These are phyloP conservation scores for Pleurotus tuber-regium DNA, from an alignment of 768 basidiomycete genomes.

Conservation along the genomic window DNA sequence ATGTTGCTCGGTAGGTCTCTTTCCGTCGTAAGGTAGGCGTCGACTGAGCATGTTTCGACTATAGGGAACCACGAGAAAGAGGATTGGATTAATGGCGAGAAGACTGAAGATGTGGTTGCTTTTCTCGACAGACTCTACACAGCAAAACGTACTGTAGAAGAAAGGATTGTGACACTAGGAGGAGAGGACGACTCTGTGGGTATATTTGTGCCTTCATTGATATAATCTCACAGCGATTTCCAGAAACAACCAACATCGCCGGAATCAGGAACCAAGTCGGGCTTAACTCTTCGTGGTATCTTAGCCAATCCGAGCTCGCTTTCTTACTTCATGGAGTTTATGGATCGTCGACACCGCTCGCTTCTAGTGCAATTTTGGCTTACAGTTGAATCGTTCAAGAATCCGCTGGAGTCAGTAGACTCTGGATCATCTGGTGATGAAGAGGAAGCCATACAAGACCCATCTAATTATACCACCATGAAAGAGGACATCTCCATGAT, in stretches of 20 bases:
- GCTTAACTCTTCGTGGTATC: conserved; percentile 70
- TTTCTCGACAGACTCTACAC: conserved; percentile 87
- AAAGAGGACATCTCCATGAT: conserved; percentile 90
- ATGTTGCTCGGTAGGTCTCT: conserved; percentile 57
- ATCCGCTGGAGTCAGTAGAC: conserved; percentile 85
- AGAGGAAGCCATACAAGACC: conserved; percentile 50
- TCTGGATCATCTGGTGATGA: conserved; percentile 66
- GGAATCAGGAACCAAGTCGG: conserved; percentile 43
- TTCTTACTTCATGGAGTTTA: conserved; percentile 97
- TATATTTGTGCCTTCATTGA: conserved; percentile 2
- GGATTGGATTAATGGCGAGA: conserved; percentile 85
- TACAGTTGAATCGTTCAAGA: conserved; percentile 96
- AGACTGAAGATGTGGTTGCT: conserved; percentile 80
- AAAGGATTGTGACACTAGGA: conserved; percentile 78
- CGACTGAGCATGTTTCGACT: conserved; percentile 1
- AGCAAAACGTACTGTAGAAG: conserved; percentile 85
- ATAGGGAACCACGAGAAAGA: conserved; percentile 83
- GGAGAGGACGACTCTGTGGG: conserved; percentile 62
- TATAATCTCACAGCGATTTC: not conserved
- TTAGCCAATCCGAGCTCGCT: conserved; percentile 87
- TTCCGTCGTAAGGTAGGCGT: not conserved
- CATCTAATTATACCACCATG: conserved; percentile 56
- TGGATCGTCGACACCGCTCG: conserved; percentile 87
- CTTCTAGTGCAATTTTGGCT: conserved; percentile 96
- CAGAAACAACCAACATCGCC: conserved; percentile 34